These are phyloP conservation scores for Aspergillus baeticus DNA, from an alignment of 495 filamentous ascomycete species.

Conservation along the genomic window DNA sequence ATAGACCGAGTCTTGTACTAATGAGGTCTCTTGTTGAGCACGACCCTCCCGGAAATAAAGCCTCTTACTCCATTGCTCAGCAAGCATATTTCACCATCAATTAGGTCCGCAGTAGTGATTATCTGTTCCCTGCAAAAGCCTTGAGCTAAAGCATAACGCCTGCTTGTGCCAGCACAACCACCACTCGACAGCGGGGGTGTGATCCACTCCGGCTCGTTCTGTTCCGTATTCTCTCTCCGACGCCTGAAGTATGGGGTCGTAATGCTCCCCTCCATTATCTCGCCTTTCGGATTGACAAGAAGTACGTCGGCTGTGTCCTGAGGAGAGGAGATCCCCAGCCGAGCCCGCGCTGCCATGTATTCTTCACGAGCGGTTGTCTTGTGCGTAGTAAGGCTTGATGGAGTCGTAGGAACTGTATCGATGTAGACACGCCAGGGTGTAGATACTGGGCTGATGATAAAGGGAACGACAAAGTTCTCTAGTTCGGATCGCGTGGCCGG, in stretches of 20 bases:
- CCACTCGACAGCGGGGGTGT: slow-evolving; percentile 55
- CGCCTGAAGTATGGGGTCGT: slow-evolving; percentile 80
- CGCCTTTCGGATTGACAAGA: slow-evolving; percentile 61
- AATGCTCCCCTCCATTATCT: slow-evolving; percentile 84
- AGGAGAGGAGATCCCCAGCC: slow-evolving; percentile 51
- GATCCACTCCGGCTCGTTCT: slow-evolving; percentile 28
- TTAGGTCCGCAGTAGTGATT: slow-evolving; percentile 53
- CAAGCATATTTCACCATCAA: slow-evolving; percentile 76
- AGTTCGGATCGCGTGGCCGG: slow-evolving; percentile 49
- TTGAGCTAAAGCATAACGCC: slow-evolving; percentile 73
- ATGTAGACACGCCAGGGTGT: slow-evolving; percentile 50
- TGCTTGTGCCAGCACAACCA: slow-evolving; percentile 78
- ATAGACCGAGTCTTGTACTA: background rate
- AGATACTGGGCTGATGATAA: slow-evolving; percentile 9
- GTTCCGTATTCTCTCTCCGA: slow-evolving; percentile 30
- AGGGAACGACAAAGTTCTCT: slow-evolving; percentile 53
- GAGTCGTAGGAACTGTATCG: slow-evolving; percentile 49
- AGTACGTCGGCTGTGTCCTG: slow-evolving; percentile 67
- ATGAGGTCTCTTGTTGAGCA: slow-evolving; percentile 7
- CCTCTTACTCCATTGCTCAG: slow-evolving; percentile 84
- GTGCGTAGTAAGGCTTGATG: slow-evolving; percentile 67
- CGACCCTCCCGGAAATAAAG: slow-evolving; percentile 53
- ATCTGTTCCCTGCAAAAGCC: slow-evolving; percentile 62
- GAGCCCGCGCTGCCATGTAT: slow-evolving; percentile 62
- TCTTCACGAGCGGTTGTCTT: slow-evolving; percentile 69